phyloP scores from a whole-genome alignment of 228 moss, liverwort and hornwort species.

The Sphagnum magellanicum region DNA sequence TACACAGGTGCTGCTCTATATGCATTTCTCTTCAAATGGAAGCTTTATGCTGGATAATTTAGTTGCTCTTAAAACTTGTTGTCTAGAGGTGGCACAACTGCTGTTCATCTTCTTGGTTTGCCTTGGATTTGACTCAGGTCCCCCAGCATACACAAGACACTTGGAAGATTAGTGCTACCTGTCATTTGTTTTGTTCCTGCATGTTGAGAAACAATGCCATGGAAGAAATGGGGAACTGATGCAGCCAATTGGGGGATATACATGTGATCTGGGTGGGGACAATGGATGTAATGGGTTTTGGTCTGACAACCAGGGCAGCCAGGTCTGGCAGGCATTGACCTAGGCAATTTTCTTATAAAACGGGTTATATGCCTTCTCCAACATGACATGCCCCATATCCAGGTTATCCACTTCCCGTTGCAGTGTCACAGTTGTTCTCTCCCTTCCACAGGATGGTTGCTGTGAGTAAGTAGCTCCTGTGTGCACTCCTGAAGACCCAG shows the following conservation, averaged over 20 bases:
- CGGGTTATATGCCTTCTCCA: conserved; percentile 72
- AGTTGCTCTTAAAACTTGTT: no score
- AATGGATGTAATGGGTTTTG: neutral
- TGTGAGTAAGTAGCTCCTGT: no score
- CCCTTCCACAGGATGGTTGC: no score
- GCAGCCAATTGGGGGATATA: neutral
- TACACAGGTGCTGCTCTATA: conserved; percentile 61
- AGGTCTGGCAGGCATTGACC: conserved; percentile 89
- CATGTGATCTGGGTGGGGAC: neutral
- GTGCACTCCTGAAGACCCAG: no score
- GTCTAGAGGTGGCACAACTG: no score
- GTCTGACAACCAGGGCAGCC: conserved; percentile 51
- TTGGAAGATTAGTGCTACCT: neutral
- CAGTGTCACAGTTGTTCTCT: no score
- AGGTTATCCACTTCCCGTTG: conserved; percentile 25
- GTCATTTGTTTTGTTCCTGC: neutral
- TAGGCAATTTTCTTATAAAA: conserved; percentile 93
- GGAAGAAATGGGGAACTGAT: neutral
- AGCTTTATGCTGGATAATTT: no score
- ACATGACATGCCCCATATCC: conserved; percentile 74
- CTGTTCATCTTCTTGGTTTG: no score
- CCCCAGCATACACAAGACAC: neutral
- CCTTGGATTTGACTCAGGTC: no score
- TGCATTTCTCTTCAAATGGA: no score
- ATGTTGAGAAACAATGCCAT: no score